Evolutionary conservation across 257 asterid genomes (phyloP).

Genomic region (Thymus quinquecostatus): DNA sequence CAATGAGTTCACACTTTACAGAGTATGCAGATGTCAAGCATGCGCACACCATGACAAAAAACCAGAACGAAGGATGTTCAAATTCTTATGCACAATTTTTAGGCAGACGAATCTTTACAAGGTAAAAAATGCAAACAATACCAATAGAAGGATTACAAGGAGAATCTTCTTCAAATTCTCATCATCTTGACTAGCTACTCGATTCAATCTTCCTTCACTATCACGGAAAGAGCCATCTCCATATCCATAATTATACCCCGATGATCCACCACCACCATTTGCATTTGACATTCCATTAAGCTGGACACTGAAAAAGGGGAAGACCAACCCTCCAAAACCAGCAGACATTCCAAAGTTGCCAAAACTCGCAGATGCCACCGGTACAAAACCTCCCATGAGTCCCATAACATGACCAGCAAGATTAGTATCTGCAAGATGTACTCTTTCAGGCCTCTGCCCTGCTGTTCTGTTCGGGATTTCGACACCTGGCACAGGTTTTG

Average conservation of each 20-base stretch:
- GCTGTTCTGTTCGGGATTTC: conserved; percentile 74
- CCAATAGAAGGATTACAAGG: conserved; percentile 43
- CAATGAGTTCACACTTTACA: conserved; percentile 24
- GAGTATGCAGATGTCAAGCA: background rate
- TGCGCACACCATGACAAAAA: conserved; percentile 8
- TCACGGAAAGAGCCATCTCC: conserved; percentile 33
- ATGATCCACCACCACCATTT: conserved; percentile 29
- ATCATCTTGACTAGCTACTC: conserved; percentile 46
- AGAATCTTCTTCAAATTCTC: conserved; percentile 56
- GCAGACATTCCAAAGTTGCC: conserved; percentile 57
- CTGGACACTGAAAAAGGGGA: conserved; percentile 56
- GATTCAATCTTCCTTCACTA: conserved; percentile 24
- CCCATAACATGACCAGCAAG: conserved; percentile 41
- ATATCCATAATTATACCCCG: conserved; percentile 47
- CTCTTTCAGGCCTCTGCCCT: conserved; percentile 66
- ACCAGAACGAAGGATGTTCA: background rate
- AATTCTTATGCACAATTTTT: conserved; percentile 10
- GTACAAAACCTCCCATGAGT: conserved; percentile 66
- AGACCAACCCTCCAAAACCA: conserved; percentile 61
- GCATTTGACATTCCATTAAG: conserved; percentile 43
- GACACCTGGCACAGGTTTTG: conserved; percentile 62
- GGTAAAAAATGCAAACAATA: conserved; percentile 40
- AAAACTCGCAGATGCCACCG: conserved; percentile 54
- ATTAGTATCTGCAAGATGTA: conserved; percentile 40
- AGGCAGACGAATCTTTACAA: conserved; percentile 26